Evolutionary conservation across 345 rosid genomes (phyloP), one percentile per base, ranked within the genome.

Genomic region (Dipteronia dyeriana): DNA sequence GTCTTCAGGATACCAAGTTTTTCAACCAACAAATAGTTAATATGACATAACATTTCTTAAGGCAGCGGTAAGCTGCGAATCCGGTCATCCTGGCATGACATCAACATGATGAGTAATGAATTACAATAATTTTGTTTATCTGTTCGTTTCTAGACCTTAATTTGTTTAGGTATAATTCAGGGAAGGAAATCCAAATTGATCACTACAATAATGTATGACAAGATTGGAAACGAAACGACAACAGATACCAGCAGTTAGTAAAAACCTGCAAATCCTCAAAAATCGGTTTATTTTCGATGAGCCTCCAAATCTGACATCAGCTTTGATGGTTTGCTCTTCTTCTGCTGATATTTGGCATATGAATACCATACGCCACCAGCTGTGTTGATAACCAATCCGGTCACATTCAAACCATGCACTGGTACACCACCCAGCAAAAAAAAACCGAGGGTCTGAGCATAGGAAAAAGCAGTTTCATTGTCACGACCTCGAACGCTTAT

Each of bases 301-400:
- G 98, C 93, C 82, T 91, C 98, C 34, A 90, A 51, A 74, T 90
- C 98, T 38, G 86, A 60, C 41, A 81, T 63, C 53, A 84, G 64
- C 86, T 84, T 95, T 29, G 80, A 83, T 69, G 87, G 82, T 84
- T 89, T 91, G 81, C 78, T 85, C 81, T 77, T 95, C 84, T 87
- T 93, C 81, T 92, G 97, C 81, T 74, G 87, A 80, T 92, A 95
- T 86, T 92, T 93, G 74, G 96, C 88, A 34, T 83, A 90, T 0
- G 99, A 93, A 85, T 95, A 95, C 98, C 99, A 95, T 56, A 95
- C 81, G 16, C 99, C 99, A 73, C 99, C 99, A 31, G 94, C 91
- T 38, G 99, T 91, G 85, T 95, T 95, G 79, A 95, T 87, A 54
- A 86, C 86, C 86, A 93, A 81, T 75, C 99, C 99, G 14, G 94